These are phyloP conservation scores for Jamesozyma spencerorum DNA, from an alignment of 805 yeast genomes.

Conservation along the genomic window DNA sequence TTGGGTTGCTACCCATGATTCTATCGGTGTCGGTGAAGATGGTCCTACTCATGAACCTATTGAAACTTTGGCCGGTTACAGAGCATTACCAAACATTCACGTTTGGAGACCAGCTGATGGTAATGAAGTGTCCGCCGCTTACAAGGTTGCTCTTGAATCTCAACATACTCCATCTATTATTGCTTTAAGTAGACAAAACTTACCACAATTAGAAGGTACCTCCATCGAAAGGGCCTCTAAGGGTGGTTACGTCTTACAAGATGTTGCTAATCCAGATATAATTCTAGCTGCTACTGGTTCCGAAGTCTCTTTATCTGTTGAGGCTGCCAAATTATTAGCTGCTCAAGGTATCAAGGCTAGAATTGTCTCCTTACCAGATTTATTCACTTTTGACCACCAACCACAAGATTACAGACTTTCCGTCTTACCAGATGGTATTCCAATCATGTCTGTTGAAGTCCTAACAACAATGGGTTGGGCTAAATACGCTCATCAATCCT, in stretches of 20 bases:
- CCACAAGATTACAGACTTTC: constrained; percentile 67
- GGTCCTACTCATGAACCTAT: constrained; percentile 93
- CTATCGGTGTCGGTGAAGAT: constrained; percentile 86
- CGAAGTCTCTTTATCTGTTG: constrained; percentile 73
- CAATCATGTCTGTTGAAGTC: constrained; percentile 90
- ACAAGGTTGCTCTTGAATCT: constrained; percentile 53
- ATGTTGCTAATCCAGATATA: constrained; percentile 52
- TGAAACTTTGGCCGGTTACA: constrained; percentile 77
- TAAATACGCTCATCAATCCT: constrained; percentile 91
- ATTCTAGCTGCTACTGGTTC: constrained; percentile 89
- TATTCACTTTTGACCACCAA: constrained; percentile 82
- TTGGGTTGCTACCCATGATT: constrained; percentile 87
- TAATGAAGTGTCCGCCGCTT: constrained; percentile 80
- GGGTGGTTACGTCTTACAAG: constrained; percentile 83
- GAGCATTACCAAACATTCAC: constrained; percentile 73
- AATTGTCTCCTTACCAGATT: constrained; percentile 90
- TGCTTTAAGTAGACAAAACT: constrained; percentile 77
- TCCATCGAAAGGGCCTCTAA: constrained; percentile 81
- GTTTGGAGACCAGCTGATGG: constrained; percentile 95
- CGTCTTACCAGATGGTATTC: constrained; percentile 91
- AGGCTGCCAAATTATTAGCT: constrained; percentile 64
- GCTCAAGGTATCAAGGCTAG: constrained; percentile 49
- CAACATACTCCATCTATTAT: constrained; percentile 61
- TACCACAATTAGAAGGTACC: constrained; percentile 91
- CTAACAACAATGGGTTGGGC: constrained; percentile 88